Conservation (phyloP, 2,329 filamentous ascomycete species). For the Stachybotrys chlorohalonatus region DNA sequence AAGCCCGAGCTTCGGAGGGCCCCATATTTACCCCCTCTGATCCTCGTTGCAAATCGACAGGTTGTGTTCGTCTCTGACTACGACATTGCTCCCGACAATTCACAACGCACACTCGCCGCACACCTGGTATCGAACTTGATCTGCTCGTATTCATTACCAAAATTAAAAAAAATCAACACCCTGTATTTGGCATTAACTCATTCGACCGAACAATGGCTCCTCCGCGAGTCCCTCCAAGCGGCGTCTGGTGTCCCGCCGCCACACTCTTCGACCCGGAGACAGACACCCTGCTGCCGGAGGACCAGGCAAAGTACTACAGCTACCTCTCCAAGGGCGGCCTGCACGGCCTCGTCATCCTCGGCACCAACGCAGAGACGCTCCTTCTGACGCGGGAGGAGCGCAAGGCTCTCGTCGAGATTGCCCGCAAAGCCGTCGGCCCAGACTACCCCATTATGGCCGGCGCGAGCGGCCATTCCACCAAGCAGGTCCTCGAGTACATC, state of each 20-base stretch:
- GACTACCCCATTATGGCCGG: conserved; percentile 80
- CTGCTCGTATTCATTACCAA: background rate
- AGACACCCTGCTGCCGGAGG: conserved; percentile 36
- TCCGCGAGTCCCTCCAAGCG: conserved; percentile 17
- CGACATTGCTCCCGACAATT: too few relatives aligned
- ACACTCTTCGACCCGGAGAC: conserved; percentile 43
- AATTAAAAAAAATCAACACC: background rate
- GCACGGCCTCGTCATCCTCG: conserved; percentile 42
- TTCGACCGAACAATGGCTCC: background rate
- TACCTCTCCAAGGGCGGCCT: conserved; percentile 42
- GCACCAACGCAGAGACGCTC: conserved; percentile 48
- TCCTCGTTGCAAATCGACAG: background rate
- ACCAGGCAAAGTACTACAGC: conserved; percentile 40
- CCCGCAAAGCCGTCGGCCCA: conserved; percentile 69
- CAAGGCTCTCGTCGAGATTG: conserved; percentile 43
- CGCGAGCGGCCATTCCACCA: conserved; percentile 54
- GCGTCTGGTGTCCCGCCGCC: conserved; percentile 42
- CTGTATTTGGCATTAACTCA: too few relatives aligned
- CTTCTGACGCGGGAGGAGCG: conserved; percentile 52
- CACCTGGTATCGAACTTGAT: background rate
- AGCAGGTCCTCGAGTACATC: conserved; percentile 52
- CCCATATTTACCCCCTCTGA: background rate
- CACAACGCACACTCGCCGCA: too few relatives aligned
- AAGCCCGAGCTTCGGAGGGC: background rate
- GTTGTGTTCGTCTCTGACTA: background rate